These are phyloP conservation scores for Termitomyces sp. DNA, from an alignment of 768 basidiomycete genomes.

Conservation along the genomic window DNA sequence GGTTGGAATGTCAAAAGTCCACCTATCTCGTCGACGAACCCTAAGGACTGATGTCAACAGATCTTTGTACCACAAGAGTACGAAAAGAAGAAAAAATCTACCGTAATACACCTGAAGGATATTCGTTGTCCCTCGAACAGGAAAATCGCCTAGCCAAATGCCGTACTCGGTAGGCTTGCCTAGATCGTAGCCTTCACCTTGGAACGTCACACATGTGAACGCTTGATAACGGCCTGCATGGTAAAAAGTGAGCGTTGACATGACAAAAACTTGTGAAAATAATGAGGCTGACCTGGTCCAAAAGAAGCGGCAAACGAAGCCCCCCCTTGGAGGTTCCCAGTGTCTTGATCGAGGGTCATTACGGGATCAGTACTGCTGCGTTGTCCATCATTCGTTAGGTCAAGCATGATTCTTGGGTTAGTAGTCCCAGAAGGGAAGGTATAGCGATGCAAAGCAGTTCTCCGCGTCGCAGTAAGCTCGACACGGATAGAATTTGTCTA, in stretches of 20 bases:
- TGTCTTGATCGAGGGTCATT: slow-evolving; percentile 42
- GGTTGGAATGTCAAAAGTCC: slow-evolving; percentile 48
- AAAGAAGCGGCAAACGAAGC: slow-evolving; percentile 50
- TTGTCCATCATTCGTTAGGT: slow-evolving; percentile 60
- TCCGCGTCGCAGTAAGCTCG: slow-evolving; percentile 54
- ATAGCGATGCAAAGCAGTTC: slow-evolving; percentile 56
- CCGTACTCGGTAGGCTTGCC: slow-evolving; percentile 50
- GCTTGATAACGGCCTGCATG: slow-evolving; percentile 45
- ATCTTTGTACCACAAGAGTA: not conserved
- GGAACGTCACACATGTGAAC: slow-evolving; percentile 58
- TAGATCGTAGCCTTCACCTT: slow-evolving; percentile 44
- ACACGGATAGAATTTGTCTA: slow-evolving; percentile 54
- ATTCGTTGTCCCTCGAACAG: slow-evolving; percentile 39
- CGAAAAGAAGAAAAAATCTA: slow-evolving; percentile 16
- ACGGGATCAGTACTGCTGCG: slow-evolving; percentile 43
- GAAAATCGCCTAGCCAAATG: slow-evolving; percentile 45
- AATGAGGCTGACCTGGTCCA: slow-evolving; percentile 35
- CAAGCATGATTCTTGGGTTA: slow-evolving; percentile 50
- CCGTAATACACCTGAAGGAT: slow-evolving; percentile 45
- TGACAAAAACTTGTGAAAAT: not conserved
- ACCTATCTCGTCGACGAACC: slow-evolving; percentile 46
- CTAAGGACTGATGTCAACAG: slow-evolving; percentile 18
- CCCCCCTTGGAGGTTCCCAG: slow-evolving; percentile 46
- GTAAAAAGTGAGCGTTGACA: not conserved
- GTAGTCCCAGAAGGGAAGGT: slow-evolving; percentile 45